These are phyloP conservation scores for Aspergillus aculeatus DNA, from an alignment of 2,329 filamentous ascomycete species.

Conservation along the genomic window DNA sequence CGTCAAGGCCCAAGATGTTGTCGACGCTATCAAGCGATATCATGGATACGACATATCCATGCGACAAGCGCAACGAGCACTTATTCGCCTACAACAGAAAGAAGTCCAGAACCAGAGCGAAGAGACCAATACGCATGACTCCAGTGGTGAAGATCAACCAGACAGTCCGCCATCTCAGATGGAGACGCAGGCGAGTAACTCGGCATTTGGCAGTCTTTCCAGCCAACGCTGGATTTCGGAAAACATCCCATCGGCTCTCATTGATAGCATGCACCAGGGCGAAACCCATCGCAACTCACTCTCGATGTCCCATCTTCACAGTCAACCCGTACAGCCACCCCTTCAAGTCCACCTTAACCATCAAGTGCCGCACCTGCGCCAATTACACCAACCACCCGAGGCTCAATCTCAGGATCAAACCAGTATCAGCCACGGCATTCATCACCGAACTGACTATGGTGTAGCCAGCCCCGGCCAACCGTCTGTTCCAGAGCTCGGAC, in stretches of 20 bases:
- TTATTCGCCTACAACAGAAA: constrained; percentile 36
- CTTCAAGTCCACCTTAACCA: constrained; percentile 15
- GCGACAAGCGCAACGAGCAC: constrained; percentile 40
- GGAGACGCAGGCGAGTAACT: constrained; percentile 27
- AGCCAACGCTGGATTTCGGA: constrained; percentile 37
- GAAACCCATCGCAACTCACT: constrained; percentile 23
- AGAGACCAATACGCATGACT: constrained; percentile 21
- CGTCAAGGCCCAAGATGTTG: constrained; percentile 39
- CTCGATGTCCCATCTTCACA: constrained; percentile 19
- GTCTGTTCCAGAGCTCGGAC: constrained; percentile 19
- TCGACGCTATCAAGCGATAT: constrained; percentile 42
- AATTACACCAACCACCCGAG: constrained; percentile 20
- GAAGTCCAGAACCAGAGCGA: constrained; percentile 25
- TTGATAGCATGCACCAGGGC: constrained; percentile 28
- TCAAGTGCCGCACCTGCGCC: constrained; percentile 16
- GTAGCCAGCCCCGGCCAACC: constrained; percentile 21
- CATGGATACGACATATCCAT: constrained; percentile 43
- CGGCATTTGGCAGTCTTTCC: constrained; percentile 28
- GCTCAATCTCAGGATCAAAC: constrained; percentile 25
- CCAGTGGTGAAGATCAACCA: constrained; percentile 27
- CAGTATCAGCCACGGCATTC: constrained; percentile 22
- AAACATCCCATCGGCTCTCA: constrained; percentile 25
- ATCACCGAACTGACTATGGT: constrained; percentile 24
- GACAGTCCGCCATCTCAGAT: constrained; percentile 25
- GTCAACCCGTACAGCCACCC: constrained; percentile 21